phyloP scores from a whole-genome alignment of 176 grass and related monocot genomes.

The bread wheat (Triticum aestivum) region IWGSC_CS_RefSeq_v2.1 NC_057800.1:681488945-681489444 shows the following conservation, averaged over 20 bases:
- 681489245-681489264: neutral
- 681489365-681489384: neutral
- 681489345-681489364: neutral
- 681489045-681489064: too few species aligned
- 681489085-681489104: too few species aligned
- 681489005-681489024: too few species aligned
- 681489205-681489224: neutral
- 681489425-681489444: constrained; percentile 27
- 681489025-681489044: too few species aligned
- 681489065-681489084: too few species aligned
- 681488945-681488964: too few species aligned
- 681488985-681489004: too few species aligned
- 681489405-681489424: constrained; percentile 24
- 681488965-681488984: too few species aligned
- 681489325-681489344: neutral
- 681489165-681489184: too few species aligned
- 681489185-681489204: too few species aligned
- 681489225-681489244: neutral
- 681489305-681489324: neutral
- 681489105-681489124: neutral
- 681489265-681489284: neutral
- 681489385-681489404: neutral
- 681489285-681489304: neutral
- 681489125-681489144: neutral
- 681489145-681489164: neutral